These are phyloP conservation scores for Penicillium sumatraense DNA, from an alignment of 2,329 filamentous ascomycete genomes.

Conservation along the genomic window DNA sequence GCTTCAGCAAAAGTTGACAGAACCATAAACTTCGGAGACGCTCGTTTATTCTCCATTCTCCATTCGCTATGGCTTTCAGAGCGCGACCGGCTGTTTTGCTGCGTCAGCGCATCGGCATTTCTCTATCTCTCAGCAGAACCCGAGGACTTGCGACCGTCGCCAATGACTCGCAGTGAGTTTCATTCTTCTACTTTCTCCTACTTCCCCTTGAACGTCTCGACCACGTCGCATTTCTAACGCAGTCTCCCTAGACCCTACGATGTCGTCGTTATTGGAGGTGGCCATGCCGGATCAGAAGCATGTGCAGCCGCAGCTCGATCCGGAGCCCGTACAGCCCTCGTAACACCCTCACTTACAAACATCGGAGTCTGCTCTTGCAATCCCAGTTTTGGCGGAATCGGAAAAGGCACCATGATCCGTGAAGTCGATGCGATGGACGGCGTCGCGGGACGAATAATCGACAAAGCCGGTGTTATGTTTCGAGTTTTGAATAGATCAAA, in stretches of 20 bases:
- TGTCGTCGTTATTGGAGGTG: constrained; percentile 93
- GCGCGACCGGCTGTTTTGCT: constrained; percentile 33
- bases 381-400: constrained; percentile 96
- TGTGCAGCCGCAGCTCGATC: constrained; percentile 86
- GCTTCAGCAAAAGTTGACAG: too few species aligned
- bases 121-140: constrained; percentile 21
- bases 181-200: too few species aligned
- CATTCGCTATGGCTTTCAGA: constrained; percentile 40
- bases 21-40: too few species aligned
- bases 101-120: constrained; percentile 31
- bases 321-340: constrained; percentile 84
- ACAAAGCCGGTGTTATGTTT: constrained; percentile 95
- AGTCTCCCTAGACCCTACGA: constrained; percentile 68
- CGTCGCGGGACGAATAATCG: constrained; percentile 82
- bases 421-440: constrained; percentile 96
- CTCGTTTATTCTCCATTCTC: background rate
- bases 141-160: constrained; percentile 47
- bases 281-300: constrained; percentile 93
- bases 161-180: constrained; percentile 42
- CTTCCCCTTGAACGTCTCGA: background rate
- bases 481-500: constrained; percentile 85
- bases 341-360: constrained; percentile 87
- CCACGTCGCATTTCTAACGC: constrained; percentile 10
- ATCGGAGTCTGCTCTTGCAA: constrained; percentile 96
- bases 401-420: constrained; percentile 93